Base-by-base conservation (phyloP, 257 asterid species). In the Plectranthus barbatus region DNA sequence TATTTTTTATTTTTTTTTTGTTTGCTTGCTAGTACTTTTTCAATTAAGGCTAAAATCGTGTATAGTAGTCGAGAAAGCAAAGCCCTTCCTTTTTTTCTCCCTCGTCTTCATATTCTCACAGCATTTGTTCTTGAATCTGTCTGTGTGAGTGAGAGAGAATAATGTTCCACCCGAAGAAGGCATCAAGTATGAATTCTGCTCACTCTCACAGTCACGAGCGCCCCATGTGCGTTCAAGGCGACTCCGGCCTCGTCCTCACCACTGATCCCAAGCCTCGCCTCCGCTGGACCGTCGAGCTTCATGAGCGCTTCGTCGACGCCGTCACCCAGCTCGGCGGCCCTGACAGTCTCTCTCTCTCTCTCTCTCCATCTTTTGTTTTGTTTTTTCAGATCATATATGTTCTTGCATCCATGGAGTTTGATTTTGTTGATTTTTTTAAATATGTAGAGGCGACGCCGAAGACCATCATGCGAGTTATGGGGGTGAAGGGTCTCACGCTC, bases 381-480 rank as follows among this genome's bases (percentile, higher is more conserved):
- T 60, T 3, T 1, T 3, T 58, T n/a, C n/a, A n/a, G n/a, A n/a
- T n/a, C n/a, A n/a, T n/a, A n/a, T n/a, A n/a, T n/a, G n/a, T n/a
- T n/a, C n/a, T n/a, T n/a, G n/a, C n/a, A n/a, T n/a, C n/a, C n/a
- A n/a, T n/a, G n/a, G n/a, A n/a, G n/a, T n/a, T 0, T 3, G 9
- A 50, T n/a, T n/a, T n/a, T n/a, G 7, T 31, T 24, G 9, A 1
- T 44, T 23, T 19, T 14, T 3, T 57, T 2, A n/a, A n/a, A n/a
- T 11, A 0, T n/a, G n/a, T 53, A 93, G 99, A 93, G 85, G 99
- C 99, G 44, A 93, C 99, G 9, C 99, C 99, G 4, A 93, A 93
- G 82, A 93, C 96, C 8, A 89, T 93, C 79, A 90, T 89, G 97
- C 76, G 97, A 63, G 99, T 86, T 64, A 93, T 93, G 99, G 99